Percentiles rank a stretch among this genome's conserved stretches.
Evolutionary conservation across 768 basidiomycete genomes (phyloP).

Genomic region (Boletus patriciae): DNA sequence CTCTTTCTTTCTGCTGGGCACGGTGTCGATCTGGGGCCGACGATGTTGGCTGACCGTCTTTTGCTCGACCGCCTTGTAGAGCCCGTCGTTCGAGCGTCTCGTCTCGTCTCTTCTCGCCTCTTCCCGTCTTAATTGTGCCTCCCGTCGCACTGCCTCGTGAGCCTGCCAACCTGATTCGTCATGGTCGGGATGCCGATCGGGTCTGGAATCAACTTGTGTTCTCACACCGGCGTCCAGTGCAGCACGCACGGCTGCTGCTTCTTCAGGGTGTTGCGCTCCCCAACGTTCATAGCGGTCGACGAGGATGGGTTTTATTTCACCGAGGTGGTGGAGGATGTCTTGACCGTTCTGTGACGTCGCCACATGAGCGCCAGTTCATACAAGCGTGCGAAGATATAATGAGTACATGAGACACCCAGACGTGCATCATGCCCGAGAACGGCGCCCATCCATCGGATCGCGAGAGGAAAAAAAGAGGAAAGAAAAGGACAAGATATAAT

Average conservation of each 20-base stretch:
- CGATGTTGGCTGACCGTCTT: constrained; percentile 15
- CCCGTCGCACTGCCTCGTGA: constrained; percentile 33
- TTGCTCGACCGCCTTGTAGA: constrained; percentile 29
- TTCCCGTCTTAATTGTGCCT: constrained; percentile 34
- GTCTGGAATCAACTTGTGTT: constrained; percentile 27
- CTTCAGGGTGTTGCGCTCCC: constrained; percentile 45
- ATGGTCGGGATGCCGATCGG: constrained; percentile 24
- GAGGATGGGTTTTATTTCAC: constrained; percentile 62
- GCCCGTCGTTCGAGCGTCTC: constrained; percentile 36
- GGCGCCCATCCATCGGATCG: background rate
- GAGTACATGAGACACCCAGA: background rate
- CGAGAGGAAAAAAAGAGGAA: background rate
- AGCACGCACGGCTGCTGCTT: constrained; percentile 24
- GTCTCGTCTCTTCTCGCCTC: constrained; percentile 38
- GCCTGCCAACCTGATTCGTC: constrained; percentile 36
- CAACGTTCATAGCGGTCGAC: constrained; percentile 66
- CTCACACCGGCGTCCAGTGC: constrained; percentile 21
- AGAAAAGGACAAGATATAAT: background rate
- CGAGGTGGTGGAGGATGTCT: constrained; percentile 66
- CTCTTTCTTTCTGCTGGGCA: constrained; percentile 32
- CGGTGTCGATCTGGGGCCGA: constrained; percentile 32
- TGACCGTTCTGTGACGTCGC: constrained; percentile 60
- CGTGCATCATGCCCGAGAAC: background rate
- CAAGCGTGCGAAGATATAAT: background rate
- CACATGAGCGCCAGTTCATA: constrained; percentile 15